Evolutionary conservation across 805 yeast species (phyloP).

Genomic region (Kluyveromyces aestuarii): DNA sequence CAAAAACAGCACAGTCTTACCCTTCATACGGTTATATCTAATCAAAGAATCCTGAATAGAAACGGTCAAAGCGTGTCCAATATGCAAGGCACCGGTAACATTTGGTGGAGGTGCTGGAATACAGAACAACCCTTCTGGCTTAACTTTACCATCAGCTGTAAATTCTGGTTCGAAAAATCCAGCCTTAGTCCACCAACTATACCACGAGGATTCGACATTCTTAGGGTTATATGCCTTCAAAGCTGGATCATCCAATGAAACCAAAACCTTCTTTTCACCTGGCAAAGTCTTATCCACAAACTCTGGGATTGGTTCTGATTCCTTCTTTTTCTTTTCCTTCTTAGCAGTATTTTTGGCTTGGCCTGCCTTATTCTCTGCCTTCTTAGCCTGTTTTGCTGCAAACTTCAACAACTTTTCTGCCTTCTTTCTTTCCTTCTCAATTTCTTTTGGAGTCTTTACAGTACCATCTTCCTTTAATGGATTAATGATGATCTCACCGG

Average conservation of each 20-base stretch:
- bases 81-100: slow-evolving; percentile 96
- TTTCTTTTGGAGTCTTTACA: slow-evolving; percentile 67
- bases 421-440: slow-evolving; percentile 80
- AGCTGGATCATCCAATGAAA: slow-evolving; percentile 84
- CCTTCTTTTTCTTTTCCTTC: slow-evolving; percentile 61
- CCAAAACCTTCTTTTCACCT: slow-evolving; percentile 86
- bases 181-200: slow-evolving; percentile 89
- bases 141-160: slow-evolving; percentile 59
- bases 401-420: slow-evolving; percentile 84
- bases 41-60: slow-evolving; percentile 90
- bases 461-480: slow-evolving; percentile 34
- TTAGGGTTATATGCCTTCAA: slow-evolving; percentile 90
- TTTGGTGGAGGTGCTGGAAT: slow-evolving; percentile 99
- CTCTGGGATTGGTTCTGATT: slow-evolving; percentile 68
- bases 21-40: slow-evolving; percentile 94
- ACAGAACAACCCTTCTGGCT: slow-evolving; percentile 76
- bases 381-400: slow-evolving; percentile 72
- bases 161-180: slow-evolving; percentile 86
- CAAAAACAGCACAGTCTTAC: slow-evolving; percentile 82
- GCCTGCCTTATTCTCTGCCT: slow-evolving; percentile 27
- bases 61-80: slow-evolving; percentile 95
- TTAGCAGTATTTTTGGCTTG: slow-evolving; percentile 41
- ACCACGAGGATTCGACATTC: slow-evolving; percentile 95
- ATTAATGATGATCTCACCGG: slow-evolving; percentile 30
- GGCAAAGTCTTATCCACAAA: slow-evolving; percentile 74